Evolutionary conservation across 1,284 basidiomycete species (phyloP), one percentile per base, ranked within the genome.

Genomic region (Austroboletus novae-zelandiae): DNA sequence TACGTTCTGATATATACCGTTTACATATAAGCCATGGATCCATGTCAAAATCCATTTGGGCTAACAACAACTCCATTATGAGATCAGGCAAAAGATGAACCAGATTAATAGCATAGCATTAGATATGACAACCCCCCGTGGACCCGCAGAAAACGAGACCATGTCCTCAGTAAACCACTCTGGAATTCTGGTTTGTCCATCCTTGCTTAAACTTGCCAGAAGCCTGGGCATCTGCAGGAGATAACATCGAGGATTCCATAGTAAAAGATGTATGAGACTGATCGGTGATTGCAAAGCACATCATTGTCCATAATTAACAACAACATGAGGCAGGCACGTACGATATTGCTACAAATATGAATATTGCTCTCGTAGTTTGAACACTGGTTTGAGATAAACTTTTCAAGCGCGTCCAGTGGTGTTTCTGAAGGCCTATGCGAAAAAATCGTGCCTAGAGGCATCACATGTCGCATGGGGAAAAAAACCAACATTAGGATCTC

Each of bases 311-410:
- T n/a, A n/a, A n/a, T n/a, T n/a, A n/a, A n/a, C n/a, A n/a, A n/a
- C n/a, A n/a, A n/a, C n/a, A n/a, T n/a, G n/a, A n/a, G n/a, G n/a
- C n/a, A n/a, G n/a, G 17, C 6, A 17, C 44, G 13, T 40, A 71
- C 76, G 39, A 68, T 61, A 34, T 76, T 76, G 55, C 69, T 75
- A n/a, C n/a, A n/a, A n/a, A 61, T 76, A 78, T 4, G 65, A 67
- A 58, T 63, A 75, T 20, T 57, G 59, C 50, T 75, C 56, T 15
- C 76, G 66, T 1, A 76, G 57, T 53, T 74, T 75, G 35, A 64
- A 70, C 1, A 68, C 64, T 0, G 73, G 69, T 2, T 56, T 60
- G 9, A 77, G 60, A 51, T 73, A 44, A 77, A 52, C 9, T 67
- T 62, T 18, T 25, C 14, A 11, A 74, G 47, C 10, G 67, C 34